Evolutionary conservation across 179 eudicot species (phyloP).

Genomic region (Silene coronaria): DNA sequence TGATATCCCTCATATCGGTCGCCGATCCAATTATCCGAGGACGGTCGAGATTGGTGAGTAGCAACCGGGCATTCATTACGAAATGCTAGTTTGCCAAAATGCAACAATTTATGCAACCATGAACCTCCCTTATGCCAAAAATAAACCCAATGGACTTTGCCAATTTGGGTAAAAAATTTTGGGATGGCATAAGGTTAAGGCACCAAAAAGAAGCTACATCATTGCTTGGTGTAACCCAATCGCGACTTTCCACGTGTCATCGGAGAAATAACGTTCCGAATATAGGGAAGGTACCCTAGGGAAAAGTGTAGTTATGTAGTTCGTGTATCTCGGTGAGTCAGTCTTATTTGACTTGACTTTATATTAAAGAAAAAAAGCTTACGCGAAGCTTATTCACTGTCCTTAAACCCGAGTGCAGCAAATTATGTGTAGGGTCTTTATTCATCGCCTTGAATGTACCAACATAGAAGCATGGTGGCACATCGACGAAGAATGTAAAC

Average conservation of each 20-base stretch:
- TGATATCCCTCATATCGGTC: background rate
- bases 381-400: background rate
- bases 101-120: constrained; percentile 17
- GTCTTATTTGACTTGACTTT: background rate
- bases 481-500: constrained; percentile 80
- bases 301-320: constrained; percentile 9
- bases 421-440: constrained; percentile 11
- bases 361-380: background rate
- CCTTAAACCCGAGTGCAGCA: too few species aligned
- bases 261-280: constrained; percentile 5
- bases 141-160: constrained; percentile 25
- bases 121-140: constrained; percentile 20
- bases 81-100: constrained; percentile 22
- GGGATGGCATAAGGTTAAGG: constrained; percentile 16
- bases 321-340: background rate
- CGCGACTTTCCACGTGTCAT: constrained; percentile 9
- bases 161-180: constrained; percentile 21
- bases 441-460: constrained; percentile 79
- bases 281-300: constrained; percentile 13
- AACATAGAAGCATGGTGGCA: constrained; percentile 89
- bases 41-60: constrained; percentile 6
- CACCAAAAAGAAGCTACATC: constrained; percentile 25
- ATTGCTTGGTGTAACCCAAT: constrained; percentile 17
- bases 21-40: constrained; percentile 19
- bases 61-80: constrained; percentile 18